Conservation (phyloP, 202 grass and related monocot species). For the Setaria italica region DNA sequence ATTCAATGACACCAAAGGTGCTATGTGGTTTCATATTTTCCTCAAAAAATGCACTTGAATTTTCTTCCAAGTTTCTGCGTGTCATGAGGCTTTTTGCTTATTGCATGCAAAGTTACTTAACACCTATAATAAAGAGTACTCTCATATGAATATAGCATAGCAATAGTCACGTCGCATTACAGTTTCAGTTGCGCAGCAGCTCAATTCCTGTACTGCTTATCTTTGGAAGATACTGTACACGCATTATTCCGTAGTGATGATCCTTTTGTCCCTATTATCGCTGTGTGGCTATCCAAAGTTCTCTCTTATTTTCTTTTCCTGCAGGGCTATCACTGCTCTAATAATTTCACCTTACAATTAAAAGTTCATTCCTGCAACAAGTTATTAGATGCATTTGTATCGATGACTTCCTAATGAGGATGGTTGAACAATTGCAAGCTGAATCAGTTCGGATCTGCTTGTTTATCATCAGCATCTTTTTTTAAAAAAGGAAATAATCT, state of each 20-base stretch:
- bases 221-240: conserved; percentile 16
- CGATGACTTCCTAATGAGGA: conserved; percentile 7
- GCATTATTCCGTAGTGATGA: neutral
- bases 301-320: neutral
- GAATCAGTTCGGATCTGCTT: conserved; percentile 11
- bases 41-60: neutral
- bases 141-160: neutral
- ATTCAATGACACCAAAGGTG: conserved; percentile 58
- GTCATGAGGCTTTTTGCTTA: conserved; percentile 12
- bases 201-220: conserved; percentile 1
- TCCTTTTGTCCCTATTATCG: neutral
- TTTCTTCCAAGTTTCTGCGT: conserved; percentile 33
- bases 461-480: neutral
- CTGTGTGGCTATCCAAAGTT: neutral
- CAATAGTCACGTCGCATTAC: conserved; percentile 3
- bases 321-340: neutral
- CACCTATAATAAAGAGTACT: neutral
- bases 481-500: conserved; percentile 27
- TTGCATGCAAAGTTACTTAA: conserved; percentile 8
- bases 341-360: neutral
- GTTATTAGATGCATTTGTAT: conserved; percentile 9
- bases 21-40: conserved; percentile 26
- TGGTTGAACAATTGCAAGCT: conserved; percentile 16
- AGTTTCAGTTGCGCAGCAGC: neutral
- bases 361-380: neutral